Evolutionary conservation across 306 rosid species (phyloP), one percentile per base, ranked within the genome.

Genomic region (Calophaca sinica): DNA sequence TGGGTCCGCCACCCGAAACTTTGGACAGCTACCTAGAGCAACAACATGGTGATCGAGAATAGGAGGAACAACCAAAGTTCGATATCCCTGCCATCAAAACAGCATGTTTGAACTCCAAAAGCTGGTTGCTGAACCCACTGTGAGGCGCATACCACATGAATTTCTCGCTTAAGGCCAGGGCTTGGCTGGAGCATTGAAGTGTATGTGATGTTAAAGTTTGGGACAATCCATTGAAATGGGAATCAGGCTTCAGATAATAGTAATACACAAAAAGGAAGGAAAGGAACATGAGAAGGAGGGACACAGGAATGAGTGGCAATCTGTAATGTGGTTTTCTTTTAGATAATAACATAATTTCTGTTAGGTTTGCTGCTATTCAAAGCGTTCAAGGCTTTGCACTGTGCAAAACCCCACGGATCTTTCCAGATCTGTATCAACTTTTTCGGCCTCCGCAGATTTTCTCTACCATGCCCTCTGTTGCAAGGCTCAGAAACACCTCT

Each of bases 111-210:
- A 94, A 87, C 82, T 94, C 97, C 1, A 86, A 73, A 74, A 94
- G 89, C 88, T 94, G 94, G 82, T 94, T 94, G 80, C 86, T 86
- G 92, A 94, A 91, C 54, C 98, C 97, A 6, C 96, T 90, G 82
- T 88, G 96, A 42, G 98, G 97, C 0, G 96, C 97, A 66, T 89
- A 91, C 85, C 84, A 88, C 66, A 91, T 69, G 85, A 91, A 94
- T 58, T 62, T 91, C 62, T 82, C 87, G 9, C 87, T 84, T 31
- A 57, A 53, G 6, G 62, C 29, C 1, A 75, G 42, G 48, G 87
- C 73, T 52, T 69, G 89, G 64, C 36, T 11, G 7, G 86, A 68
- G 75, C 98, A 90, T 35, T 52, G 81, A 36, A 58, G 72, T 42
- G 80, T 61, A n/a, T 49, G 54, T 11, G 83, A 41, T 44, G 9